A percentile compares a stretch with the other conserved stretches of the same genome.
Evolutionary conservation across 2,329 filamentous ascomycete species (phyloP).

Genomic region (Diaporthe ilicicola): DNA sequence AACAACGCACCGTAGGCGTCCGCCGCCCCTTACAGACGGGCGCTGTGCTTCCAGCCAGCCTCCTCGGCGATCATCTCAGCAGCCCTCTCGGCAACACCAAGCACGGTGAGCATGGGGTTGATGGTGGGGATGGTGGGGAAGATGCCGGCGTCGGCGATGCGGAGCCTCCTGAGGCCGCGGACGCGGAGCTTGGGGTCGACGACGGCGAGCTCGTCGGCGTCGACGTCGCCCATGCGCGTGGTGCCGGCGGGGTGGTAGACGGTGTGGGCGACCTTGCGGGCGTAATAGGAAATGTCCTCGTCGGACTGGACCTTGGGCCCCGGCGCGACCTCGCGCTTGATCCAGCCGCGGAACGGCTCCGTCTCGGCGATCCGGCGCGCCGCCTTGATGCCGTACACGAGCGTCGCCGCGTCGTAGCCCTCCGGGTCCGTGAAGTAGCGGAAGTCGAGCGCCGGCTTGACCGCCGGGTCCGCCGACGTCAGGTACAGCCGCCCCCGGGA

Average conservation of each 20-base stretch:
- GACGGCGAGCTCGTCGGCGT: slow-evolving; percentile 75
- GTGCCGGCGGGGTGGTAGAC: slow-evolving; percentile 92
- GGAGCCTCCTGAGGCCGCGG: slow-evolving; percentile 74
- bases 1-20: neutral
- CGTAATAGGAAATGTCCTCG: slow-evolving; percentile 84
- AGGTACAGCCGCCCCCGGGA: slow-evolving; percentile 82
- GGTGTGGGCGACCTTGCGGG: slow-evolving; percentile 81
- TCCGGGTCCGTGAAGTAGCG: slow-evolving; percentile 88
- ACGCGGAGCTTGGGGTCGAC: slow-evolving; percentile 81
- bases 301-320: slow-evolving; percentile 78
- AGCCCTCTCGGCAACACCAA: slow-evolving; percentile 83
- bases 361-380: slow-evolving; percentile 80
- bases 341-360: slow-evolving; percentile 82
- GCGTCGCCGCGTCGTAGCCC: slow-evolving; percentile 84
- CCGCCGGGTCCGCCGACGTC: slow-evolving; percentile 75
- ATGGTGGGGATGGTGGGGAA: slow-evolving; percentile 86
- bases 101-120: slow-evolving; percentile 91
- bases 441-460: slow-evolving; percentile 88
- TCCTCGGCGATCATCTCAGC: slow-evolving; percentile 85
- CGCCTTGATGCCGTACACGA: slow-evolving; percentile 79
- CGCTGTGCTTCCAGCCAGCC: slow-evolving; percentile 55
- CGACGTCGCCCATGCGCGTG: slow-evolving; percentile 85
- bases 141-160: slow-evolving; percentile 86
- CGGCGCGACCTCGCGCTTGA: slow-evolving; percentile 83
- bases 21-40: slow-evolving; percentile 44